Conservation (phyloP, 352 stramenopile genomes). For the Pythium utonaiense region DNA sequence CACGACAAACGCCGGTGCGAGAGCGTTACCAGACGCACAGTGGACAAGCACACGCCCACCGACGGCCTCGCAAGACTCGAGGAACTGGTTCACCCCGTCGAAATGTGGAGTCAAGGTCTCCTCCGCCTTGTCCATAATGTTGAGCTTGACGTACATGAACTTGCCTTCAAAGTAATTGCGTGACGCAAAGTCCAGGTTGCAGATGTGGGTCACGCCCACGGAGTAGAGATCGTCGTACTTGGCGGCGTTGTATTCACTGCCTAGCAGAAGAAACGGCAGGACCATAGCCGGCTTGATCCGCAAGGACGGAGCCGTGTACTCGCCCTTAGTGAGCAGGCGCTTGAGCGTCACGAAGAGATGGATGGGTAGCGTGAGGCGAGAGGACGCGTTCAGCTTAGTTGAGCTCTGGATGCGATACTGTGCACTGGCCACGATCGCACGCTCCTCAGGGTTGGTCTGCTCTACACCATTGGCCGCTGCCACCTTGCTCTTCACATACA, state of each 20-base stretch:
- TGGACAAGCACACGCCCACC: slow-evolving; percentile 23
- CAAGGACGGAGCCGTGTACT: background rate
- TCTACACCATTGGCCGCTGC: slow-evolving; percentile 19
- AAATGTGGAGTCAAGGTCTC: slow-evolving; percentile 20
- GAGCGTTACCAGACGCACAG: slow-evolving; percentile 16
- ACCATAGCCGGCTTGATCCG: slow-evolving; percentile 9
- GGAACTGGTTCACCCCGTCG: slow-evolving; percentile 21
- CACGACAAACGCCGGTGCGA: slow-evolving; percentile 25
- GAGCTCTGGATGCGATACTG: slow-evolving; percentile 23
- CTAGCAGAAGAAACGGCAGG: slow-evolving; percentile 18
- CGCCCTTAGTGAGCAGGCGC: slow-evolving; percentile 3
- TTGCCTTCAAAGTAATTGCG: slow-evolving; percentile 34
- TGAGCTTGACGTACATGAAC: slow-evolving; percentile 30
- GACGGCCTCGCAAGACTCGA: slow-evolving; percentile 17
- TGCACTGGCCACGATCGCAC: slow-evolving; percentile 19
- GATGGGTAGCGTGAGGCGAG: slow-evolving; percentile 5
- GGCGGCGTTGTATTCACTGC: slow-evolving; percentile 22
- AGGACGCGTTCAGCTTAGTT: background rate
- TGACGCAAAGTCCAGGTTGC: slow-evolving; percentile 26
- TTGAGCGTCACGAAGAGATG: slow-evolving; percentile 19
- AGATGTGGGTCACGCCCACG: slow-evolving; percentile 27
- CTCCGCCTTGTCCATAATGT: slow-evolving; percentile 15
- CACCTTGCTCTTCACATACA: slow-evolving; percentile 28
- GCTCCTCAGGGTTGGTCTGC: slow-evolving; percentile 26
- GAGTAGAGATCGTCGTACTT: slow-evolving; percentile 23